Percentiles rank a stretch among this genome's conserved stretches.
phyloP scores from a whole-genome alignment of 2,329 filamentous ascomycete genomes.

The Alternaria angustiovoidea region DNA sequence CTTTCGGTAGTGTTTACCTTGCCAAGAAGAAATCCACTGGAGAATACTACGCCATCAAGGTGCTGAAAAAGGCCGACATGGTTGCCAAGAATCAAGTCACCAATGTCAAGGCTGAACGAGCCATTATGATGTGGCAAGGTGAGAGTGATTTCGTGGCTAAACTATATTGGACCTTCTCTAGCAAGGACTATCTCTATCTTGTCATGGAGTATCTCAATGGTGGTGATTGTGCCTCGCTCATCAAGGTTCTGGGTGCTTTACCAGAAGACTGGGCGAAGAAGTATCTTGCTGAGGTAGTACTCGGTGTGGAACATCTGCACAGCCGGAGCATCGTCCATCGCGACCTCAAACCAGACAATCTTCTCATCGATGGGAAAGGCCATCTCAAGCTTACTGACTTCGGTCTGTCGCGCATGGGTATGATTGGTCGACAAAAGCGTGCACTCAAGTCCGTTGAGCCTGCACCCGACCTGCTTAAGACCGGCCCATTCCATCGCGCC shows the following conservation, averaged over 20 bases:
- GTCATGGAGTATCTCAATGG: slow-evolving; percentile 99
- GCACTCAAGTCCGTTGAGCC: slow-evolving; percentile 79
- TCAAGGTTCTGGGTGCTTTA: slow-evolving; percentile 90
- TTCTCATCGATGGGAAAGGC: slow-evolving; percentile 95
- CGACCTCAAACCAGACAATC: slow-evolving; percentile 95
- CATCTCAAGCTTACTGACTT: slow-evolving; percentile 98
- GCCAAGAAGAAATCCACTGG: slow-evolving; percentile 99
- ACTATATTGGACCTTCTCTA: slow-evolving; percentile 99
- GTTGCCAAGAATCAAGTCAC: slow-evolving; percentile 99
- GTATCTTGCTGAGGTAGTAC: slow-evolving; percentile 92
- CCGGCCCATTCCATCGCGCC: slow-evolving; percentile 87
- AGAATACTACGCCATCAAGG: slow-evolving; percentile 98
- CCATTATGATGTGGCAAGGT: slow-evolving; percentile 99
- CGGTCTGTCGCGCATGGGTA: slow-evolving; percentile 93
- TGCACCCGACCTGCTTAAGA: slow-evolving; percentile 91
- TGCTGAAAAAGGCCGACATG: slow-evolving; percentile 99
- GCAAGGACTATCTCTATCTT: slow-evolving; percentile 97
- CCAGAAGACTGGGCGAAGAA: slow-evolving; percentile 99
- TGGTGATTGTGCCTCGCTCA: slow-evolving; percentile 93
- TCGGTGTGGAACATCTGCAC: slow-evolving; percentile 97
- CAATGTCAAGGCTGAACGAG: slow-evolving; percentile 97
- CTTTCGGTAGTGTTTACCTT: slow-evolving; percentile 96
- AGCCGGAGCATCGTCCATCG: slow-evolving; percentile 94
- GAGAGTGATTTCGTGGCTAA: slow-evolving; percentile 99
- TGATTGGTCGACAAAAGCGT: slow-evolving; percentile 95